phyloP scores from a whole-genome alignment of 257 asterid species.

The Nicotiana knightiana region DNA sequence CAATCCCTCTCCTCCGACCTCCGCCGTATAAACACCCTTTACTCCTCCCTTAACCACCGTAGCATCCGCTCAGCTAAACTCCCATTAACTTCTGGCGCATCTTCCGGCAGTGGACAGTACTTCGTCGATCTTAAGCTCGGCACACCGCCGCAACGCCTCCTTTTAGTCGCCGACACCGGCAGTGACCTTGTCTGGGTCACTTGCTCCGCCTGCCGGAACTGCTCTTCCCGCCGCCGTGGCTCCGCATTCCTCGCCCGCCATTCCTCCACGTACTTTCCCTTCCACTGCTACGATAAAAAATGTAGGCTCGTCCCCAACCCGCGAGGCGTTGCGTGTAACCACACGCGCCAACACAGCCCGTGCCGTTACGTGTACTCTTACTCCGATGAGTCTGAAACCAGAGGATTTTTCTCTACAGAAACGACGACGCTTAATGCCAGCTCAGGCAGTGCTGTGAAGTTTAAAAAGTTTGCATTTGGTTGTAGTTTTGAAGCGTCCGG shows the following conservation, averaged over 20 bases:
- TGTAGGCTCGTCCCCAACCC: constrained; percentile 61
- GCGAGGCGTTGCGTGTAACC: constrained; percentile 43
- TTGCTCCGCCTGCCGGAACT: constrained; percentile 69
- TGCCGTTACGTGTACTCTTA: constrained; percentile 69
- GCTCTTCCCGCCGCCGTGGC: constrained; percentile 37
- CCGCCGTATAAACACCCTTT: constrained; percentile 49
- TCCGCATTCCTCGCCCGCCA: constrained; percentile 60
- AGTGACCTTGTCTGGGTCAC: constrained; percentile 84
- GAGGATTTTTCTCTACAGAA: constrained; percentile 62
- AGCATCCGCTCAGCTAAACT: constrained; percentile 22
- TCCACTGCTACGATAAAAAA: constrained; percentile 53
- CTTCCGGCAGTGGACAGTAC: constrained; percentile 82
- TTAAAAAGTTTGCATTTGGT: constrained; percentile 47
- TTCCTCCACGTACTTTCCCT: constrained; percentile 57
- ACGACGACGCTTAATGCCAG: constrained; percentile 62
- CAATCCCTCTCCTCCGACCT: constrained; percentile 50
- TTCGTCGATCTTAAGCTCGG: constrained; percentile 68
- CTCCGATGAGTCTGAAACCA: constrained; percentile 66
- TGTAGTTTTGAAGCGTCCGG: constrained; percentile 64
- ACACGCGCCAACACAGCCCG: constrained; percentile 62
- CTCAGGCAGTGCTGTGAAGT: constrained; percentile 26
- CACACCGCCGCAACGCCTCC: constrained; percentile 68
- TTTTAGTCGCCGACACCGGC: constrained; percentile 77
- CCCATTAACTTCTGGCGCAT: constrained; percentile 68
- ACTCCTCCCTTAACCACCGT: constrained; percentile 13